phyloP scores from a whole-genome alignment of 1,139 yeast species.

The Arxiozyma slooffiae region DNA sequence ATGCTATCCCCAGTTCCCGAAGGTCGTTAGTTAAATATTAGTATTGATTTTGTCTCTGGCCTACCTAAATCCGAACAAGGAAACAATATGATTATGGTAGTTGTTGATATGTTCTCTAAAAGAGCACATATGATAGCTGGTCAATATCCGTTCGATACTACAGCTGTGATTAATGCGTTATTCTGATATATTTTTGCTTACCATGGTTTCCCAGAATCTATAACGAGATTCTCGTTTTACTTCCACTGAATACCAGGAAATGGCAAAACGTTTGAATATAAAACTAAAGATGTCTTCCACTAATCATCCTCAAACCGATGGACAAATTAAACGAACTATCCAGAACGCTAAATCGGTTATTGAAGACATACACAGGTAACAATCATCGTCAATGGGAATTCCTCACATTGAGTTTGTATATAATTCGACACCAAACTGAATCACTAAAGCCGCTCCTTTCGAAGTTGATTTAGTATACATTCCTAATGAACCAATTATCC shows the following conservation, averaged over 20 bases:
- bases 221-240: constrained; percentile 12
- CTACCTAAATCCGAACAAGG: no score
- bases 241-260: neutral
- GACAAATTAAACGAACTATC: constrained; percentile 1
- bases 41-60: no score
- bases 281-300: neutral
- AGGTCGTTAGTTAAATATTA: constrained; percentile 11
- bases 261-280: neutral
- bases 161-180: no score
- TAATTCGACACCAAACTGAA: constrained; percentile 7
- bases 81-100: no score
- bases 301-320: no score
- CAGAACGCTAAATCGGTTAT: constrained; percentile 10
- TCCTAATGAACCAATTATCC: constrained; percentile 7
- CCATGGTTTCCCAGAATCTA: no score
- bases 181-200: no score
- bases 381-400: constrained; percentile 13
- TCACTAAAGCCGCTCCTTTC: constrained; percentile 7
- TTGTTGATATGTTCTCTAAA: no score
- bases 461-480: constrained; percentile 10
- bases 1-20: constrained; percentile 6
- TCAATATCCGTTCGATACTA: no score
- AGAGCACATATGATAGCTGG: no score
- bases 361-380: constrained; percentile 8
- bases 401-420: constrained; percentile 14